Base-by-base conservation (phyloP, 805 yeast genomes). In the Sugiyamaella floridensis region DNA sequence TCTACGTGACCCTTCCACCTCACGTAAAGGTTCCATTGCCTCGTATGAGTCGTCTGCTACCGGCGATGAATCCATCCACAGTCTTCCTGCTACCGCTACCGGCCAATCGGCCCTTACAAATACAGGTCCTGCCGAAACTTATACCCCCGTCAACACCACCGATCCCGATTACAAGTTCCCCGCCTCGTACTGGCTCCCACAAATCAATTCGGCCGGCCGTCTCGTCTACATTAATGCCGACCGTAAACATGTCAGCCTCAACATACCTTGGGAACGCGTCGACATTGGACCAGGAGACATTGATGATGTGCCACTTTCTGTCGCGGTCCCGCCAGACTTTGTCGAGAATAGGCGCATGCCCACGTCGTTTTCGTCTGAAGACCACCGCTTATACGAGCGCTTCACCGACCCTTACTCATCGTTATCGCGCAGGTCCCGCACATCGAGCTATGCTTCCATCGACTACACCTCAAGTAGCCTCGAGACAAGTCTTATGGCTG, bases 151-250 rank as follows among this genome's bases (percentile, higher is more conserved):
- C 41, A 50, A 58, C 34, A 51, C 55, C 34, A 37, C 44, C 22
- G 46, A 43, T 40, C 9, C 48, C 42, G 32, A 22, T 42, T 55
- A 57, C 43, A 40, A 43, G 15, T 47, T 49, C 44, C 40, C 53
- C 18, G 57, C 62, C 6, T 46, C 60, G 16, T 56, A 59, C 63
- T 75, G 56, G 74, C 71, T 42, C 66, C 72, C 58, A 55, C 73
- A 57, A 61, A 63, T 54, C 16, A 58, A 60, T 18, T 34, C 46
- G 16, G 29, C 50, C 32, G 61, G 66, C 7, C 58, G 60, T 8
- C 53, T 63, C 40, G 48, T 53, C 32, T 61, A 47, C 43, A 50
- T 56, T 34, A 61, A 60, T 43, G 47, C 63, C 7, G 52, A 32
- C 15, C 22, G 61, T 11, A 48, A 43, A 14, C 58, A 54, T 19